Conservation (phyloP, 75 land plant species). For the Cunninghamia lanceolata region DNA sequence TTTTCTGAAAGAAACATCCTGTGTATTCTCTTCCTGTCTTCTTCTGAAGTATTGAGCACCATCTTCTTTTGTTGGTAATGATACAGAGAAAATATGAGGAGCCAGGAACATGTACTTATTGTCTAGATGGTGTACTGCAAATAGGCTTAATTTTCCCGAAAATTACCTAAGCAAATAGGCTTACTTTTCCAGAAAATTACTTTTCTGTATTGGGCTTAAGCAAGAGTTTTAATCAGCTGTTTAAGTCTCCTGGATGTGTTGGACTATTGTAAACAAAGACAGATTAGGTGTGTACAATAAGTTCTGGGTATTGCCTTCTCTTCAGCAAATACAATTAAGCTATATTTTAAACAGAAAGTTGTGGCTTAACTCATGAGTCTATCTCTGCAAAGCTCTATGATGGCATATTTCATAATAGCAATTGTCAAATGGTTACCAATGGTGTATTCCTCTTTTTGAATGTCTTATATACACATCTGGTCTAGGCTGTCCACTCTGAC, state of each 20-base stretch:
- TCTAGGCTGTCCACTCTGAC: background rate
- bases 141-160: background rate
- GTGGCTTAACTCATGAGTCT: background rate
- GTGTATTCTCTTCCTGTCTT: constrained; percentile 4
- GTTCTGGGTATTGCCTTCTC: constrained; percentile 9
- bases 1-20: constrained; percentile 1
- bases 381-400: constrained; percentile 3
- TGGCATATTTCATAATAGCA: background rate
- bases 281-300: constrained; percentile 10
- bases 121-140: constrained; percentile 6
- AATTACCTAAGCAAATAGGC: constrained; percentile 2
- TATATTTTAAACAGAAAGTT: constrained; percentile 1
- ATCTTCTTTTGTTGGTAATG: constrained; percentile 3
- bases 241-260: constrained; percentile 12
- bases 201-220: constrained; percentile 10
- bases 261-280: constrained; percentile 6
- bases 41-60: background rate
- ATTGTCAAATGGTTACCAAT: background rate
- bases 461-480: background rate
- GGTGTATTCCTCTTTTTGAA: background rate
- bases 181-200: background rate
- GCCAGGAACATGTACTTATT: constrained; percentile 9
- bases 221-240: constrained; percentile 13
- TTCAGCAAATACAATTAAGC: background rate
- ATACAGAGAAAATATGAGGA: background rate